These are phyloP conservation scores for Pogostemon cablin DNA, from an alignment of 257 asterid species.

Conservation along the genomic window DNA sequence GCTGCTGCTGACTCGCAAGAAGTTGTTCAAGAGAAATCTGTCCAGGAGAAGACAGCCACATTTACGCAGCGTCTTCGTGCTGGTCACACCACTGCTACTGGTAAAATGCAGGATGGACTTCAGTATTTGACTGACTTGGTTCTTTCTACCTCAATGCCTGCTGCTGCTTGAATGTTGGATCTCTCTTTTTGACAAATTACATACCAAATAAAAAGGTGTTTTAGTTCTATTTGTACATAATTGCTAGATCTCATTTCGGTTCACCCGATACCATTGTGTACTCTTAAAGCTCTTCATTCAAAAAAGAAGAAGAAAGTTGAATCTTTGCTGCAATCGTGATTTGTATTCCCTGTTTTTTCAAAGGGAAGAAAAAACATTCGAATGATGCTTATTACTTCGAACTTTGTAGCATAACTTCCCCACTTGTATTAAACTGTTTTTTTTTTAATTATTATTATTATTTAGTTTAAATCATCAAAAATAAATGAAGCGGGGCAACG, in stretches of 20 bases:
- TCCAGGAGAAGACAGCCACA: slow-evolving; percentile 63
- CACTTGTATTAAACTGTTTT: not conserved
- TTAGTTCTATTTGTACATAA: slow-evolving; percentile 49
- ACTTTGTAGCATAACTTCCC: not conserved
- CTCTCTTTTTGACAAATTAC: slow-evolving; percentile 12
- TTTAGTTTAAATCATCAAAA: too few relatives aligned
- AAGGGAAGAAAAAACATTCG: slow-evolving; percentile 42
- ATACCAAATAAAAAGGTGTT: not conserved
- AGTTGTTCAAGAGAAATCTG: slow-evolving; percentile 49
- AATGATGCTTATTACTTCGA: slow-evolving; percentile 12
- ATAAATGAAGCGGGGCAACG: too few relatives aligned
- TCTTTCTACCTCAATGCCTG: slow-evolving; percentile 74
- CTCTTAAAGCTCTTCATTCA: not conserved
- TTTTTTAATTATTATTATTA: not conserved
- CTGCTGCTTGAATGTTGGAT: slow-evolving; percentile 47
- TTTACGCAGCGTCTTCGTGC: slow-evolving; percentile 65
- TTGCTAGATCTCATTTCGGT: slow-evolving; percentile 28
- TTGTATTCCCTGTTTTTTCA: slow-evolving; percentile 47
- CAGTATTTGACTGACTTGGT: slow-evolving; percentile 68
- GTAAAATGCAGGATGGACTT: slow-evolving; percentile 86
- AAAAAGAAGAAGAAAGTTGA: not conserved
- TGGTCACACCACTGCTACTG: slow-evolving; percentile 67
- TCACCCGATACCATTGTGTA: not conserved
- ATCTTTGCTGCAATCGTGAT: slow-evolving; percentile 28
- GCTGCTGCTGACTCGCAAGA: slow-evolving; percentile 53